Evolutionary conservation across 306 rosid species (phyloP), one percentile per base, ranked within the genome.

Genomic region (Corylus heterophylla): DNA sequence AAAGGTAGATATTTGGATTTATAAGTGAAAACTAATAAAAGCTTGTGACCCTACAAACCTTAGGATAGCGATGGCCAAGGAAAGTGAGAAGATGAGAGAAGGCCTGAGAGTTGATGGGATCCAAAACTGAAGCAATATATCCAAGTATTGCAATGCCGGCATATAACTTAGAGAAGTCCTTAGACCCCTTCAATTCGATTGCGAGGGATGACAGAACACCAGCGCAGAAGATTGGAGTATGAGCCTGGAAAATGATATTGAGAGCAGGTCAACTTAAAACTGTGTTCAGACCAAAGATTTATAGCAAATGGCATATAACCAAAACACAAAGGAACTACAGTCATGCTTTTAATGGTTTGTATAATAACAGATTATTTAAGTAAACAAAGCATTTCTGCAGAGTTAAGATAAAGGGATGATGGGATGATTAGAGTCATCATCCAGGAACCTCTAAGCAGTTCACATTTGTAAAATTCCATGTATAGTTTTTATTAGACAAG

Each of bases 71-170:
- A 83, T 91, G 99, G 66, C 89, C 87, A 72, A 95, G 93, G 80
- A 90, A 90, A 79, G 89, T 71, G 29, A 95, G 91, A 88, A 92
- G 97, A 74, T 85, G 85, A 83, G 89, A 84, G 78, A 93, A 91
- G 68, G 98, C 96, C 69, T 85, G 87, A 48, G 44, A 25, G 66
- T 86, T 83, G 68, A 89, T 86, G 9, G 88, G 78, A 58, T 91
- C 98, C 0, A 73, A 76, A 69, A 84, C 44, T 17, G 97, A 87
- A 83, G 99, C 86, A 42, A 91, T 79, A 68, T 92, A 95, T 84
- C 96, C 92, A 63, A 95, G 94, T 79, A 95, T 86, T 35, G 98
- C 92, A 80, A 95, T 95, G 52, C 97, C 99, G 48, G 97, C 90
- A 88, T 95, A 86, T 86, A 93, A 87, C 90, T 95, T 95, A 29